These are phyloP conservation scores for Moniliophthora roreri DNA, from an alignment of 1,284 basidiomycete species.

Conservation along the genomic window DNA sequence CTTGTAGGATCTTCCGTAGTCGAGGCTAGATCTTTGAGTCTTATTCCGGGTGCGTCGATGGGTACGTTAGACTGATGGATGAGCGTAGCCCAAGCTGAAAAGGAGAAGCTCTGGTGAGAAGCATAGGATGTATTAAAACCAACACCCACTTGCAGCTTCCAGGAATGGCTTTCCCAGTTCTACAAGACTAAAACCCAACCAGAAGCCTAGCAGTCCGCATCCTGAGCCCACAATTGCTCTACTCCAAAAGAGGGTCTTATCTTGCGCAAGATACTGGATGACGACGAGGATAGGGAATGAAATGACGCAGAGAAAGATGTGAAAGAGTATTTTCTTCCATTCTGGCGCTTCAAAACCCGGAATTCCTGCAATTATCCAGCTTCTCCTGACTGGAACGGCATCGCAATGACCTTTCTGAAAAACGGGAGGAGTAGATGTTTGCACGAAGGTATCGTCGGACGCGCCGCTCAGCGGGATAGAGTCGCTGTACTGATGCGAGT, in stretches of 20 bases:
- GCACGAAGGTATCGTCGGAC: too few species aligned
- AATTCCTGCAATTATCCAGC: constrained; percentile 6
- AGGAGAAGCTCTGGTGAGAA: constrained; percentile 1
- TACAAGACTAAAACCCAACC: constrained; percentile 32
- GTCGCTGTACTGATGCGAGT: too few species aligned
- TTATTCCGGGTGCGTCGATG: constrained; percentile 28
- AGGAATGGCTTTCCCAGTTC: constrained; percentile 29
- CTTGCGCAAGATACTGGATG: constrained; percentile 18
- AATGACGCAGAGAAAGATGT: constrained; percentile 3
- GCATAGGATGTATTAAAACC: not conserved
- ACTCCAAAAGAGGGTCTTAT: constrained; percentile 35
- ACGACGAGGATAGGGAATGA: constrained; percentile 6
- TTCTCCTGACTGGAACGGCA: too few species aligned
- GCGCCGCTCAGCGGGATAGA: too few species aligned
- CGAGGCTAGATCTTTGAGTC: constrained; percentile 32
- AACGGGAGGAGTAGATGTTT: too few species aligned
- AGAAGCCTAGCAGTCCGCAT: constrained; percentile 31
- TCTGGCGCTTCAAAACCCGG: constrained; percentile 4
- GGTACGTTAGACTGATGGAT: constrained; percentile 37
- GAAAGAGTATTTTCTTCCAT: constrained; percentile 9
- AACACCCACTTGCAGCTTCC: constrained; percentile 37
- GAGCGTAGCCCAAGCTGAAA: constrained; percentile 41
- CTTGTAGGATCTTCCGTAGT: constrained; percentile 27
- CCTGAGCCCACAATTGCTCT: constrained; percentile 32
- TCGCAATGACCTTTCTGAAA: too few species aligned